Conservation (phyloP, 1,139 yeast species). For the Pichia sp. region DNA sequence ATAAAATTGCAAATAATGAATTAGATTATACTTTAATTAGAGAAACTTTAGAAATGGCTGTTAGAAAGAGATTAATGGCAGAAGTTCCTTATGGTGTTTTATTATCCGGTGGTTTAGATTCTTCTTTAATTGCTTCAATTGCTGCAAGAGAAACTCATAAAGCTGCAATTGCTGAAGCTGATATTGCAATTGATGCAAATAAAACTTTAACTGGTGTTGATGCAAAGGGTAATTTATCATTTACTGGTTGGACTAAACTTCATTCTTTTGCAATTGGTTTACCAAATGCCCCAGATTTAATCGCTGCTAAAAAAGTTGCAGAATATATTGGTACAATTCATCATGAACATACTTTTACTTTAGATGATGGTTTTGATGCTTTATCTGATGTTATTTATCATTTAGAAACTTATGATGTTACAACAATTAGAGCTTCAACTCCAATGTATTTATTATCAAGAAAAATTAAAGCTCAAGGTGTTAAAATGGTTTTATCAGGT, state of each 20-base stretch:
- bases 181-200: constrained; percentile 42
- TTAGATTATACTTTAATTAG: constrained; percentile 70
- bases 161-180: constrained; percentile 50
- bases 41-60: constrained; percentile 83
- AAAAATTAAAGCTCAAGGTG: constrained; percentile 98
- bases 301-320: constrained; percentile 96
- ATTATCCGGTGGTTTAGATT: constrained; percentile 93
- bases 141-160: constrained; percentile 92
- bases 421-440: constrained; percentile 97
- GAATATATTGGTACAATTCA: constrained; percentile 91
- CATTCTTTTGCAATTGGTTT: constrained; percentile 97
- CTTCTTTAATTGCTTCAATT: constrained; percentile 91
- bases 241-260: constrained; percentile 75
- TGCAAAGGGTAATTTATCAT: constrained; percentile 72
- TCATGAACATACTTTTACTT: constrained; percentile 95
- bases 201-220: constrained; percentile 86
- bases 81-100: constrained; percentile 98
- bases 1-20: constrained; percentile 62
- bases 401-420: constrained; percentile 95
- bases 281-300: constrained; percentile 95
- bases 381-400: constrained; percentile 90
- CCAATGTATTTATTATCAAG: constrained; percentile 96
- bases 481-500: constrained; percentile 97
- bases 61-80: constrained; percentile 97
- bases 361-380: constrained; percentile 95